Evolutionary conservation across 2,329 filamentous ascomycete species (phyloP).

Genomic region (Penicillium sp.): DNA sequence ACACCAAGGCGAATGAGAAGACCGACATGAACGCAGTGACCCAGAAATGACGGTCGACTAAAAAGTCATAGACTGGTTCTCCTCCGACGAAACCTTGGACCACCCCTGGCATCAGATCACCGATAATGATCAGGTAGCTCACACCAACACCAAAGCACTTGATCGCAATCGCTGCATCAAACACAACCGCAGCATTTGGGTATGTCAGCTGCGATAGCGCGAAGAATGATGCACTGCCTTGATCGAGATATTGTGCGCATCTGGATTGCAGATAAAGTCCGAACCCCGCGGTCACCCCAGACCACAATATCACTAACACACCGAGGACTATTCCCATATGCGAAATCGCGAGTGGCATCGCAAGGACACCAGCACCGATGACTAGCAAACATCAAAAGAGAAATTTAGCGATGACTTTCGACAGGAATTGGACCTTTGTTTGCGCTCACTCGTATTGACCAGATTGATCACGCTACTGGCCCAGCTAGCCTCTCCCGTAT

Average conservation of each 20-base stretch:
- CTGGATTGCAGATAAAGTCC: slow-evolving; percentile 90
- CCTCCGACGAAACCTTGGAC: slow-evolving; percentile 69
- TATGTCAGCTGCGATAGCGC: slow-evolving; percentile 96
- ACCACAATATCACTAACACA: slow-evolving; percentile 80
- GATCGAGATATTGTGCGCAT: slow-evolving; percentile 88
- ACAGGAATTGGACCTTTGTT: slow-evolving; percentile 14
- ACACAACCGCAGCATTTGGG: slow-evolving; percentile 88
- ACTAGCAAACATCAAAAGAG: slow-evolving; percentile 49
- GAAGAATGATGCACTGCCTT: slow-evolving; percentile 85
- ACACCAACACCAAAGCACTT: slow-evolving; percentile 98
- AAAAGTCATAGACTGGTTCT: slow-evolving; percentile 60
- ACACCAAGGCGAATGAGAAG: not conserved
- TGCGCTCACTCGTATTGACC: slow-evolving; percentile 75
- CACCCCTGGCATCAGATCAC: slow-evolving; percentile 95
- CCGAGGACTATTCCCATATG: slow-evolving; percentile 92
- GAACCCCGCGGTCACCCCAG: slow-evolving; percentile 79
- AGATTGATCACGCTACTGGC: slow-evolving; percentile 90
- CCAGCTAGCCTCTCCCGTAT: slow-evolving; percentile 73
- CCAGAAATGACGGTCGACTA: slow-evolving; percentile 93
- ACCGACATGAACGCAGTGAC: slow-evolving; percentile 86
- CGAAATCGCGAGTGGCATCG: slow-evolving; percentile 90
- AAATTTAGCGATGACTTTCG: slow-evolving; percentile 7
- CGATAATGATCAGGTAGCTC: slow-evolving; percentile 97
- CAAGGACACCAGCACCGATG: slow-evolving; percentile 86
- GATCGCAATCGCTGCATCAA: slow-evolving; percentile 90